Conservation (phyloP, 768 basidiomycete genomes). For the Exidia glandulosa region DNA sequence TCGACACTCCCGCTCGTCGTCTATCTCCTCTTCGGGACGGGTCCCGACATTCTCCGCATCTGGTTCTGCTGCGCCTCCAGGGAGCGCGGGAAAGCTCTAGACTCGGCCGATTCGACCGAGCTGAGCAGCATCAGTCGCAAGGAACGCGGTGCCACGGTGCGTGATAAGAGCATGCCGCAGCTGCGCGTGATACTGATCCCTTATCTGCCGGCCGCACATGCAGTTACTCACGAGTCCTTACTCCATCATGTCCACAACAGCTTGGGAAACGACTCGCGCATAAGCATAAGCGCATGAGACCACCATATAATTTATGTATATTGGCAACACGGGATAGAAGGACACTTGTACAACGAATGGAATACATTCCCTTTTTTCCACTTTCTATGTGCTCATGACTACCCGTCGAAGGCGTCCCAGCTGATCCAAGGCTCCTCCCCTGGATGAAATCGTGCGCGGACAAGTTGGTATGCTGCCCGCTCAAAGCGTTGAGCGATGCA, state of each 20-base stretch:
- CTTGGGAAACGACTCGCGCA: background rate
- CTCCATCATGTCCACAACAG: background rate
- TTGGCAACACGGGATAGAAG: background rate
- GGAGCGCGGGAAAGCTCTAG: background rate
- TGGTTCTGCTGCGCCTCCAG: background rate
- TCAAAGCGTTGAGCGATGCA: constrained; percentile 27
- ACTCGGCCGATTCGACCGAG: background rate
- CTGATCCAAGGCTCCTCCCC: constrained; percentile 46
- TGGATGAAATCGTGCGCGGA: constrained; percentile 35
- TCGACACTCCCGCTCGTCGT: background rate
- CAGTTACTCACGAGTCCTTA: background rate
- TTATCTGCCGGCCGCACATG: background rate
- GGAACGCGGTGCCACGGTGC: background rate
- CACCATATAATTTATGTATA: background rate
- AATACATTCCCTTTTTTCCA: background rate
- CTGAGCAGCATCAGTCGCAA: background rate
- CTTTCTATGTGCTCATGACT: background rate
- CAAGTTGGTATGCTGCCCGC: constrained; percentile 23
- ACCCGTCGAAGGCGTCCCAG: constrained; percentile 24
- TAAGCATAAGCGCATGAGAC: background rate
- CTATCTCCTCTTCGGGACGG: background rate
- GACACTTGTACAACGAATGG: too few species aligned
- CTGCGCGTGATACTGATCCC: too few species aligned
- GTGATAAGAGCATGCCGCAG: too few species aligned
- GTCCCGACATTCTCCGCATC: background rate